Base-by-base conservation (phyloP, 2,329 filamentous ascomycete species). In the Xylariaceae sp. region DNA sequence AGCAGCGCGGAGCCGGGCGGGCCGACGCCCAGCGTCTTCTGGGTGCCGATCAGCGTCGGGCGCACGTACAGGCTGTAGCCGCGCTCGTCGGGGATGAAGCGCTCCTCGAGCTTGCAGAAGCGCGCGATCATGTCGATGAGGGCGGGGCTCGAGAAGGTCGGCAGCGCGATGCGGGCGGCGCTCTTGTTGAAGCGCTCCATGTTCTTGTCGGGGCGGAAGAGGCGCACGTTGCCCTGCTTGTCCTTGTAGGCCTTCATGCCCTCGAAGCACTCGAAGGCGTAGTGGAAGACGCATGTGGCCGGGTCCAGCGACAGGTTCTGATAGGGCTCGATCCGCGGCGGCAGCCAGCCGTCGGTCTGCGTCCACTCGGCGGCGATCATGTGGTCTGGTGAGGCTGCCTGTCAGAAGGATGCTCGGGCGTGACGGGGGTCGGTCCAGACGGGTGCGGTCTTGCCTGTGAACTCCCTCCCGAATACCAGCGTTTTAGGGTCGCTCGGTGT, bases 201-300 rank as follows among this genome's bases (percentile, higher is more conserved):
- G 70, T 98, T 98, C 74, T 78, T 92, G 59, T 94, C 83, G 2
- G 92, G 92, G 21, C 92, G 78, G 74, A 98, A 98, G 35, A 98
- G 70, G 35, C 90, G 80, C 48, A 94, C 76, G 39, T 79, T 67
- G 49, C 86, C 86, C 27, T 76, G 58, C 52, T 73, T 77, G 65
- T 94, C 87, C 63, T 90, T 93, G 74, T 98, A 98, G 39, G 92
- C 92, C 70, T 98, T 98, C 88, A 96, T 94, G 49, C 92, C 92
- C 69, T 98, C 92, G 63, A 98, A 98, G 60, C 84, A 92, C 63
- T 93, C 86, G 57, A 96, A 96, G 31, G 87, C 92, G 64, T 98
- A 98, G 74, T 98, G 92, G 66, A 98, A 90, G 43, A 96, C 92
- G 65, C 89, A 96, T 21, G 87, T 92, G 27, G 92, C 87, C 17